Percentiles rank a stretch among this genome's conserved stretches.
Evolutionary conservation across 768 basidiomycete genomes (phyloP).

Genomic region (Vararia minispora): DNA sequence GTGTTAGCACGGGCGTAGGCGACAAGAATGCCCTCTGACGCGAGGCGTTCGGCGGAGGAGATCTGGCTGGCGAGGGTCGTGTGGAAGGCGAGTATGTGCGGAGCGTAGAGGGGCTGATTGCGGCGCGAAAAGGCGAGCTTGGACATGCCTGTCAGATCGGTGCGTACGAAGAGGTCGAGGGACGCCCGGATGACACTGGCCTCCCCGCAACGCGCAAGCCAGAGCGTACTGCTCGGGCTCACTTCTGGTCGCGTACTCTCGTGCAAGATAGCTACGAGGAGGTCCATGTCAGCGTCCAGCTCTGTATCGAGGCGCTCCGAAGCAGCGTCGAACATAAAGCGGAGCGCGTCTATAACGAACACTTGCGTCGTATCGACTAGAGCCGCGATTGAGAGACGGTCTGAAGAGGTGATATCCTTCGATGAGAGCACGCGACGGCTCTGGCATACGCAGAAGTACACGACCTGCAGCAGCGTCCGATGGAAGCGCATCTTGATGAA

Average conservation of each 20-base stretch:
- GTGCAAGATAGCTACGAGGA: constrained; percentile 74
- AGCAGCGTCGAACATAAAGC: constrained; percentile 55
- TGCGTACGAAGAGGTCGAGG: constrained; percentile 58
- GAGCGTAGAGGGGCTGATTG: constrained; percentile 60
- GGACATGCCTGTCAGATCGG: constrained; percentile 60
- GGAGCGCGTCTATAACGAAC: constrained; percentile 57
- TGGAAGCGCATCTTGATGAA: constrained; percentile 62
- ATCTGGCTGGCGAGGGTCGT: constrained; percentile 71
- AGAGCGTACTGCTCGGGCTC: constrained; percentile 55
- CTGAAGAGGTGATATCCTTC: constrained; percentile 46
- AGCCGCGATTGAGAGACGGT: constrained; percentile 45
- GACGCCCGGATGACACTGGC: constrained; percentile 67
- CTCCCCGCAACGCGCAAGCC: constrained; percentile 76
- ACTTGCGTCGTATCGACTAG: constrained; percentile 52
- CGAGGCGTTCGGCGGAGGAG: constrained; percentile 73
- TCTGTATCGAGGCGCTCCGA: constrained; percentile 45
- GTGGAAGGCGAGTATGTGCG: constrained; percentile 77
- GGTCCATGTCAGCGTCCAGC: constrained; percentile 71
- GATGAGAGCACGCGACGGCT: constrained; percentile 38
- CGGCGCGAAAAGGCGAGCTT: constrained; percentile 54
- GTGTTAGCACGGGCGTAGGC: constrained; percentile 80
- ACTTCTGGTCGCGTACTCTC: constrained; percentile 65
- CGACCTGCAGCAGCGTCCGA: constrained; percentile 63
- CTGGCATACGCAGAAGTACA: constrained; percentile 68
- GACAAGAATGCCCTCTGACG: constrained; percentile 68